Evolutionary conservation across 129 eudicot species (phyloP).

Genomic region (Tanacetum coccineum): DNA sequence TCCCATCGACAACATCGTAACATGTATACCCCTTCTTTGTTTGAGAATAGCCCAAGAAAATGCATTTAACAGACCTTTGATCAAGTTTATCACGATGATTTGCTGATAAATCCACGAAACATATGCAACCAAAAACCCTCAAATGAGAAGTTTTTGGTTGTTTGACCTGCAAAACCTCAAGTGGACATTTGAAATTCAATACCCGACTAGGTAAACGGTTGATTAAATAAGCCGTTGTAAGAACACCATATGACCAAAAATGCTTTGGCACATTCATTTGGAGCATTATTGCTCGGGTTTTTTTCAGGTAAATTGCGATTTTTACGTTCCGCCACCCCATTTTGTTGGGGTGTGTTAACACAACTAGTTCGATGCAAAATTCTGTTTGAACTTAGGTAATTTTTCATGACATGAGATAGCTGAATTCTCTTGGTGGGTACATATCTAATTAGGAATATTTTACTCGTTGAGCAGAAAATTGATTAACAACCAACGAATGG

Average conservation of each 20-base stretch:
- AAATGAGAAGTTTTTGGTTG: neutral
- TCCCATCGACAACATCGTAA: neutral
- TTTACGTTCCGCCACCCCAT: neutral
- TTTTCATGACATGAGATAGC: neutral
- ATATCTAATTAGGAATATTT: no score
- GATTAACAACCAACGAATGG: neutral
- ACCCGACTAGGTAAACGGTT: neutral
- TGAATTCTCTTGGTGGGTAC: no score
- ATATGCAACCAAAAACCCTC: neutral
- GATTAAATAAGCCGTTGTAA: neutral
- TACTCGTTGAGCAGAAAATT: neutral
- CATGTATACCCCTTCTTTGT: neutral
- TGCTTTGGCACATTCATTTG: neutral
- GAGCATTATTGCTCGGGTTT: neutral
- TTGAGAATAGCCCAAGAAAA: neutral
- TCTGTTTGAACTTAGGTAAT: neutral
- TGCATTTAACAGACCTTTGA: neutral
- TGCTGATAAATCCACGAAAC: neutral
- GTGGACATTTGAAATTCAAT: neutral
- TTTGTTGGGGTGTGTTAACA: neutral
- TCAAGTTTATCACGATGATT: neutral
- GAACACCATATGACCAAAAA: neutral
- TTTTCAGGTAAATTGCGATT: no score
- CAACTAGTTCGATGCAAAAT: neutral
- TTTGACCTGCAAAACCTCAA: neutral